Evolutionary conservation across 1,284 basidiomycete genomes (phyloP), one percentile per base, ranked within the genome.

Genomic region (Leccinum pachyderme): DNA sequence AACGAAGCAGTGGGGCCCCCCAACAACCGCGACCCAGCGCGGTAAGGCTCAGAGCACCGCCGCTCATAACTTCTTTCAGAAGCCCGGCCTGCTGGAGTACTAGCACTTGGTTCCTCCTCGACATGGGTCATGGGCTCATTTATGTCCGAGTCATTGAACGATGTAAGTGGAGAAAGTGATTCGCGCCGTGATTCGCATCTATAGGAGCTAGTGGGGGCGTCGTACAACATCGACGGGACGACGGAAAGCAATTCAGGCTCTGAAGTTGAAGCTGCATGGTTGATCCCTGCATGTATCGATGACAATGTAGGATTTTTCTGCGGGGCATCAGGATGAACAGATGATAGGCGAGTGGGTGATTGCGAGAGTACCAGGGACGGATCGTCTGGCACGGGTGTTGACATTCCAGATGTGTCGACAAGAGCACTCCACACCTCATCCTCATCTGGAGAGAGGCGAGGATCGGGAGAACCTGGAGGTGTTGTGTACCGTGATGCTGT

Each of bases 1-100:
- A 69, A 3, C 15, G 67, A 60, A 4, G 70, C 60, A 2, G 22
- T 32, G 3, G 65, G 64, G 2, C 70, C 70, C 4, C 70, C 64
- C 2, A 33, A 15, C 27, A 41, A 27, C n/a, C 9, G 28, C n/a
- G 49, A 50, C 12, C 35, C 46, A 22, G 25, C 4, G 12, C 35
- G 44, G 12, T 15, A 33, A 18, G 18, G 2, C 1, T 41, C 48
- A 13, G 54, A 47, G 1, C 15, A 46, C 0, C 15, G 28, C 9
- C 31, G 44, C 7, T 51, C 37, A 33, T 5, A 51, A 35, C 22
- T 31, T 12, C 13, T 46, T 33, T 31, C 31, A 27, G n/a, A 27
- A 13, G 29, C 11, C 8, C 12, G 13, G 25, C 28, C 27, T 3
- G 33, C 11, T 3, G 27, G n/a, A 7, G 5, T 27, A n/a, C 27